Evolutionary conservation across 2,329 filamentous ascomycete species (phyloP).

Genomic region (Scedosporium boydii): DNA sequence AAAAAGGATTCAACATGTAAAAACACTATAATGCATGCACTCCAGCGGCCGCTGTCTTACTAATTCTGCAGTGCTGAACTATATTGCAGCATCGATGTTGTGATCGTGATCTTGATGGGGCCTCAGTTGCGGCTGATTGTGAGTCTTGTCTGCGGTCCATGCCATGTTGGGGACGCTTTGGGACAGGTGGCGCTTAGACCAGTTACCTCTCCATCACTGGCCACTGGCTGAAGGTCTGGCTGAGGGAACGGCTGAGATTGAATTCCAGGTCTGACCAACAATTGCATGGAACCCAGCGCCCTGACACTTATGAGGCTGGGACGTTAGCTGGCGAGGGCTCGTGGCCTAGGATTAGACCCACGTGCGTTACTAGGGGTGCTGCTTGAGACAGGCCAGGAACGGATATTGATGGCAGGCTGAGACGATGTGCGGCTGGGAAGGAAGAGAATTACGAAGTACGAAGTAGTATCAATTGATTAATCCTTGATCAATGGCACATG

Average conservation of each 20-base stretch:
- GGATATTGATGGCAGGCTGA: not conserved
- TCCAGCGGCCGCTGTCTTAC: not conserved
- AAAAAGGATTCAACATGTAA: too few species aligned
- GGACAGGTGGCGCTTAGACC: too few species aligned
- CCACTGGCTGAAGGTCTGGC: not conserved
- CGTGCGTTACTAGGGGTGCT: not conserved
- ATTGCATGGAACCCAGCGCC: not conserved
- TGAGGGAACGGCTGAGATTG: not conserved
- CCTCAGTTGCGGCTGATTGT: not conserved
- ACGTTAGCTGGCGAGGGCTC: not conserved
- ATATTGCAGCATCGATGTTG: not conserved
- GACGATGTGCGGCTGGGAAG: not conserved
- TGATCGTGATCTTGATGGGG: not conserved
- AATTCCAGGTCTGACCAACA: not conserved
- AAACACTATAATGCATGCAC: not conserved
- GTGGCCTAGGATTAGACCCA: not conserved
- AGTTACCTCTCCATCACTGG: not conserved
- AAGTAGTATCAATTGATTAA: too few species aligned
- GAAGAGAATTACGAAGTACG: not conserved
- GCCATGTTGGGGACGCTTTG: too few species aligned
- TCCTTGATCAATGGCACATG: not conserved
- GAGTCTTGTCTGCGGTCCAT: too few species aligned
- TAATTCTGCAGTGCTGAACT: not conserved
- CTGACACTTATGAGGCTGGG: not conserved
- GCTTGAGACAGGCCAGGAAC: not conserved